Evolutionary conservation across 306 rosid species (phyloP), one percentile per base, ranked within the genome.

Genomic region (Elaeagnus macrophylla): DNA sequence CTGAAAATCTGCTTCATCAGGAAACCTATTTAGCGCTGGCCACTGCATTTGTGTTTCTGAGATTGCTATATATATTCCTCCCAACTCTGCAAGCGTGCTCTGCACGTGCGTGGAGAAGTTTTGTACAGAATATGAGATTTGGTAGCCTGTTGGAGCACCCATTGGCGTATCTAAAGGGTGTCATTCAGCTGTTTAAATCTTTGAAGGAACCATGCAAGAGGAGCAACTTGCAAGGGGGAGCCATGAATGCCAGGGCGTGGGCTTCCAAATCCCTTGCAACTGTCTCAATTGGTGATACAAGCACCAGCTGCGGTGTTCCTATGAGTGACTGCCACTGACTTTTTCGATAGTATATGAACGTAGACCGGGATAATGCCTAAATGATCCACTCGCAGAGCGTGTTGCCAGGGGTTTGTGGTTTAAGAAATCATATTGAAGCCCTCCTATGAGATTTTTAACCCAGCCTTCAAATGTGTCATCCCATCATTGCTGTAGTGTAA

Each of bases 181-280:
- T 79, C 19, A 71, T 75, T 60, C 95, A 77, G 72, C 68, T 84
- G 35, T 72, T 79, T 66, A 77, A 72, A 53, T 81, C 77, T 52
- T 62, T 81, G 20, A 88, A 81, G 57, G 89, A 79, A 80, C 99
- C 96, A 16, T 85, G 99, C 88, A 93, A 88, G 81, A 93, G 95
- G 73, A 88, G 94, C 81, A 93, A 93, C 72, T 77, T 93, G 71
- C 99, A 93, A 75, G 97, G 32, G 32, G 32, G 99, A 56, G 96
- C 99, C 39, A 74, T 88, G 88, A 93, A 82, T 60, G 99, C 99
- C 47, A 76, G 75, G 71, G 95, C 84, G 36, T 93, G 99, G 99
- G 99, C 99, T 64, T 84, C 97, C 53, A 93, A 91, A 75, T 93
- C 99, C 45, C 96, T 93, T 57, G 99, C 96, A 56, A 84, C 95